Percentiles rank a stretch among this genome's conserved stretches.
Evolutionary conservation across 2,329 filamentous ascomycete species (phyloP).

Genomic region (Apiospora kogelbergensis): DNA sequence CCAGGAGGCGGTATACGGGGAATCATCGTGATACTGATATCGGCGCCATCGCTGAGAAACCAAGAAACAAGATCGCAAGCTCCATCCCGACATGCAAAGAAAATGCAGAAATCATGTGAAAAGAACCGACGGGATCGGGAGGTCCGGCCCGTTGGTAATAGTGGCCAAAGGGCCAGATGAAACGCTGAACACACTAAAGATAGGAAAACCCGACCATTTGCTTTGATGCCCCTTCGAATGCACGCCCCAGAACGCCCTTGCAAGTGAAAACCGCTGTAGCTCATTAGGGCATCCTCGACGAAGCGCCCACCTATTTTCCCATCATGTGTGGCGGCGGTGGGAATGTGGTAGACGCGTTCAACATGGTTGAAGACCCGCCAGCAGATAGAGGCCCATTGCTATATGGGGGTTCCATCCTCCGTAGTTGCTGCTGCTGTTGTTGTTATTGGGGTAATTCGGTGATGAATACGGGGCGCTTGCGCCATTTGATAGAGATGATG

Average conservation of each 20-base stretch:
- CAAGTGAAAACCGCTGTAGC: conserved; percentile 1
- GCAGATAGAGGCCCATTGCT: conserved; percentile 25
- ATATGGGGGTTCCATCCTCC: conserved; percentile 26
- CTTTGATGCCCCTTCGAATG: conserved; percentile 11
- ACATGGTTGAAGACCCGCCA: conserved; percentile 8
- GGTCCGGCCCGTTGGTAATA: neutral
- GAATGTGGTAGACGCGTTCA: conserved; percentile 6
- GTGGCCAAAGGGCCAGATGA: neutral
- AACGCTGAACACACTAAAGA: conserved; percentile 2
- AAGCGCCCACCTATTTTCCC: neutral
- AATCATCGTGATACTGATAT: conserved; percentile 27
- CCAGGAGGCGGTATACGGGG: conserved; percentile 22
- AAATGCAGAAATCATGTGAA: conserved; percentile 26
- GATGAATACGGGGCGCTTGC: conserved; percentile 24
- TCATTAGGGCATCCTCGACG: neutral
- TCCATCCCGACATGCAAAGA: conserved; percentile 26
- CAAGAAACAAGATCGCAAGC: conserved; percentile 22
- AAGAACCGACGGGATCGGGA: neutral
- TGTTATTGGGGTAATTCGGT: conserved; percentile 18
- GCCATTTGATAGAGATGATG: conserved; percentile 19
- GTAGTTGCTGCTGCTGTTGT: neutral
- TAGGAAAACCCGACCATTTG: neutral
- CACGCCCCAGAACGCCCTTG: conserved; percentile 6
- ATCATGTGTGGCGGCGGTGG: conserved; percentile 9
- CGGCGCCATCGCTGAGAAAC: conserved; percentile 31